These are phyloP conservation scores for Elsinoe perseae DNA, from an alignment of 2,329 filamentous ascomycete genomes.

Conservation along the genomic window DNA sequence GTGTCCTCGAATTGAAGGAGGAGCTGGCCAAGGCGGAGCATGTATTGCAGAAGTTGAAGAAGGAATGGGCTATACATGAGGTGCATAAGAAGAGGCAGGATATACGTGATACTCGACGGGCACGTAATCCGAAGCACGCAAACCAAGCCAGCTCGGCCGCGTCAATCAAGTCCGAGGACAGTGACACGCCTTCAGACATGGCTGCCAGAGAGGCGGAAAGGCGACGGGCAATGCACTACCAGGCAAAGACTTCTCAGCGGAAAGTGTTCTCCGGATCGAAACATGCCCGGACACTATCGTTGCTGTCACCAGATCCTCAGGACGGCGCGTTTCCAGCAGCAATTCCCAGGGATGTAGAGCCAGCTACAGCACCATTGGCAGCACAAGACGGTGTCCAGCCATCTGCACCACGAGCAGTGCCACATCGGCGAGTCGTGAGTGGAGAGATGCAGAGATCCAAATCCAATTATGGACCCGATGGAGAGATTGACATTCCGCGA, in stretches of 20 bases:
- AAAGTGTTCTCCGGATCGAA: conserved; percentile 56
- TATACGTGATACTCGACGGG: conserved; percentile 50
- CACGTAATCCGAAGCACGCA: conserved; percentile 11
- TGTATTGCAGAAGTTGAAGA: conserved; percentile 70
- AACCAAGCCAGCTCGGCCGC: conserved; percentile 13
- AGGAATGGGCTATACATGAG: conserved; percentile 73
- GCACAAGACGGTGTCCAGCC: conserved; percentile 11
- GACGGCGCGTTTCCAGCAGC: not conserved
- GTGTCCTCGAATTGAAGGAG: conserved; percentile 82
- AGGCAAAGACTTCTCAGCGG: conserved; percentile 39
- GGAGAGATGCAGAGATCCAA: conserved; percentile 15
- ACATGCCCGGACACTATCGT: conserved; percentile 38
- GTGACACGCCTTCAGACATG: not conserved
- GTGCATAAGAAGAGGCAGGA: conserved; percentile 66
- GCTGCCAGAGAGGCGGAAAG: conserved; percentile 54
- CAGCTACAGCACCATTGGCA: not conserved
- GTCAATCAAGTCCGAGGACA: conserved; percentile 30
- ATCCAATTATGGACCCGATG: conserved; percentile 23
- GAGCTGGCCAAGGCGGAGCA: conserved; percentile 77
- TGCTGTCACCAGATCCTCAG: conserved; percentile 11
- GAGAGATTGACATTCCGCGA: conserved; percentile 31
- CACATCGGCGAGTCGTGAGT: conserved; percentile 14
- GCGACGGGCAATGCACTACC: conserved; percentile 18
- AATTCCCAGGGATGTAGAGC: not conserved
- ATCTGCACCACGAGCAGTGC: conserved; percentile 2